These are phyloP conservation scores for Medicago truncatula DNA, from an alignment of 306 rosid species.

Conservation along the genomic window DNA sequence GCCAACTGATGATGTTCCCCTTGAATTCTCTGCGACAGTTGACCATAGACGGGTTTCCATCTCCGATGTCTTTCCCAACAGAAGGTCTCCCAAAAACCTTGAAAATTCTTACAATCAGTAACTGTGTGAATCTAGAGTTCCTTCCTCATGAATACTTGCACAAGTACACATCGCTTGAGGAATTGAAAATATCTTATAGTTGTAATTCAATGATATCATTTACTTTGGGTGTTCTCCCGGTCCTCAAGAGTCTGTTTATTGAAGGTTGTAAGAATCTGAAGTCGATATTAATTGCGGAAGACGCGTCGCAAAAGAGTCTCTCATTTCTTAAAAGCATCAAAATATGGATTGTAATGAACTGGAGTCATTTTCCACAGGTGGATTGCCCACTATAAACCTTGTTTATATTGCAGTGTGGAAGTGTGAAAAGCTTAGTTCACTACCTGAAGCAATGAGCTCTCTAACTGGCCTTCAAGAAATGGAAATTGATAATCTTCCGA, in stretches of 20 bases:
- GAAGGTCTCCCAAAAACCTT: slow-evolving; percentile 20
- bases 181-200: background rate
- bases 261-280: no score
- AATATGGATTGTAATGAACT: no score
- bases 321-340: no score
- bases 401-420: background rate
- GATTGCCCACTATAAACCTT: background rate
- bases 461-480: background rate
- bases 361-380: no score
- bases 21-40: background rate
- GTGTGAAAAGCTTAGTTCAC: background rate
- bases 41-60: background rate
- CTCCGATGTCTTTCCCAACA: background rate
- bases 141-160: background rate
- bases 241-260: no score
- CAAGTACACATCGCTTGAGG: slow-evolving; percentile 1
- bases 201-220: slow-evolving; percentile 15
- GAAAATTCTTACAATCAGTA: background rate
- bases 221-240: background rate
- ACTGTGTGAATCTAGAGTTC: slow-evolving; percentile 30
- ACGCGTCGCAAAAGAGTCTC: no score
- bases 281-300: no score
- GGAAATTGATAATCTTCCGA: background rate
- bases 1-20: background rate
- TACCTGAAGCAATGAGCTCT: background rate